Conservation (phyloP, 345 rosid species). For the Noccaea caerulescens region DNA sequence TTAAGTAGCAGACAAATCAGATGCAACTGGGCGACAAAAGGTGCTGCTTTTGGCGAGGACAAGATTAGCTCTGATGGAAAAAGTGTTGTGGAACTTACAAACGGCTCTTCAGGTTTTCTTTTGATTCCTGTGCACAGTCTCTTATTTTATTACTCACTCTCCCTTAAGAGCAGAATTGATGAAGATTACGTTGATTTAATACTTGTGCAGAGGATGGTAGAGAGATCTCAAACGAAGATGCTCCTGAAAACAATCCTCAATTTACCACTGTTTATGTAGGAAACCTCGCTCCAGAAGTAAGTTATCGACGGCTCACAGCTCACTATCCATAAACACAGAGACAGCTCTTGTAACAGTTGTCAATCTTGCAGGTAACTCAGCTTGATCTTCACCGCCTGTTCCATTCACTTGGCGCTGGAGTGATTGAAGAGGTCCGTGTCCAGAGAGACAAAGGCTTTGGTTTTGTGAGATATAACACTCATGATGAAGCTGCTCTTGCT, state of each 20-base stretch:
- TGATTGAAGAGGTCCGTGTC: slow-evolving; percentile 90
- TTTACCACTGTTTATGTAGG: slow-evolving; percentile 97
- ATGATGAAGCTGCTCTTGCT: slow-evolving; percentile 83
- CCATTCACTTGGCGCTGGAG: slow-evolving; percentile 74
- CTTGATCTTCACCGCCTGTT: slow-evolving; percentile 78
- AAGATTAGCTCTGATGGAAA: slow-evolving; percentile 74
- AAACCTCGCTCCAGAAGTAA: slow-evolving; percentile 91
- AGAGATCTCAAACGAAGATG: slow-evolving; percentile 68
- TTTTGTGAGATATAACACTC: slow-evolving; percentile 80
- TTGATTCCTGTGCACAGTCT: neutral
- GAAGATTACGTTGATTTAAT: neutral
- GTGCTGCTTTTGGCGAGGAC: slow-evolving; percentile 69
- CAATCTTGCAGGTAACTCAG: slow-evolving; percentile 64
- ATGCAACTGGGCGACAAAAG: slow-evolving; percentile 97
- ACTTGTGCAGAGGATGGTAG: slow-evolving; percentile 74
- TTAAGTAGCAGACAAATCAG: slow-evolving; percentile 89
- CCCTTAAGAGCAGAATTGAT: neutral
- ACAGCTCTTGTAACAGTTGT: slow-evolving; percentile 25
- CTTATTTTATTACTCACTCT: neutral
- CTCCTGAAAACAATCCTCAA: slow-evolving; percentile 90
- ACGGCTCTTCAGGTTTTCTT: slow-evolving; percentile 71
- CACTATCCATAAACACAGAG: neutral
- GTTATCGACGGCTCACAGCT: slow-evolving; percentile 12
- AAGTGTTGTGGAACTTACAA: slow-evolving; percentile 76
- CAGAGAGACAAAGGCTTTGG: slow-evolving; percentile 97